These are phyloP conservation scores for Xanthoconium purpureum DNA, from an alignment of 768 basidiomycete species.

Conservation along the genomic window DNA sequence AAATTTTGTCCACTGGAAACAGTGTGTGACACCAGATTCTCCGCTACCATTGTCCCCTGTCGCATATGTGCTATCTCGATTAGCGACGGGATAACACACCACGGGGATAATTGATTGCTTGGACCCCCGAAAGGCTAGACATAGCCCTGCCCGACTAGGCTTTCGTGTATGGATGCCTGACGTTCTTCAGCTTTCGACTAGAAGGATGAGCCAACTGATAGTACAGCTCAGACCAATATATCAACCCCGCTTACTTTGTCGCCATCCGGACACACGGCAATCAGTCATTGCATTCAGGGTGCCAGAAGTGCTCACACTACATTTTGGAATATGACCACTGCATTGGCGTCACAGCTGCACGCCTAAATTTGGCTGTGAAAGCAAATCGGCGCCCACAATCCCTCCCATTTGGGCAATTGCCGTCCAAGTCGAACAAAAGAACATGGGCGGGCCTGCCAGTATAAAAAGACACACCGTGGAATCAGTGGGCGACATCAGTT, in stretches of 20 bases:
- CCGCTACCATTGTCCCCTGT: not conserved
- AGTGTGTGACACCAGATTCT: not conserved
- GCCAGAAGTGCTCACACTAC: not conserved
- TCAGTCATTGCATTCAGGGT: not conserved
- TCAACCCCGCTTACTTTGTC: not conserved
- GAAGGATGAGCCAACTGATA: not conserved
- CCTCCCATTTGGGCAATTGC: not conserved
- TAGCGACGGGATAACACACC: not conserved
- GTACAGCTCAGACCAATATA: not conserved
- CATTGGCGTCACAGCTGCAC: not conserved
- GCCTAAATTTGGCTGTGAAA: not conserved
- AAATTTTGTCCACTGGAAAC: not conserved
- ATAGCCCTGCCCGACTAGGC: not conserved
- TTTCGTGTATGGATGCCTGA: no score
- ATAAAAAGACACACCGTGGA: not conserved
- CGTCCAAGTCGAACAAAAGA: slow-evolving; percentile 5
- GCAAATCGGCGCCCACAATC: slow-evolving; percentile 1
- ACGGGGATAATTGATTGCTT: not conserved
- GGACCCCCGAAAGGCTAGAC: not conserved
- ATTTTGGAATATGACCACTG: not conserved
- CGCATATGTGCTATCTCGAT: not conserved
- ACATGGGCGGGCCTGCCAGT: not conserved
- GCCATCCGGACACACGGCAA: not conserved
- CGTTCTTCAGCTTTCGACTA: no score
- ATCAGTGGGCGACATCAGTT: not conserved